These are phyloP conservation scores for Geranium incanum DNA, from an alignment of 441 rosid species.

Conservation along the genomic window DNA sequence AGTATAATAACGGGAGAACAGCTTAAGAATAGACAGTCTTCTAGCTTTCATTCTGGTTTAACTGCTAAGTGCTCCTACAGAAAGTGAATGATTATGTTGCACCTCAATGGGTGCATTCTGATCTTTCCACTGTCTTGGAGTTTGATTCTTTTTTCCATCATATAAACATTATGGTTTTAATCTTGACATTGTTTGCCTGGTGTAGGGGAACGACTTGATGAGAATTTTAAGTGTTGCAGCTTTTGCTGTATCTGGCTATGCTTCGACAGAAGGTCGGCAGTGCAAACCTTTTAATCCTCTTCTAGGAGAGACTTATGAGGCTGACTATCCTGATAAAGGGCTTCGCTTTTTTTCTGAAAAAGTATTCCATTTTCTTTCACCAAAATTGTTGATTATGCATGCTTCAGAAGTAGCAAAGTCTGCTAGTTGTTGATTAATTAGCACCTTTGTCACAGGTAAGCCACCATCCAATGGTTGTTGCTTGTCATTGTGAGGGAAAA, in stretches of 20 bases:
- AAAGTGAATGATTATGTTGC: background rate
- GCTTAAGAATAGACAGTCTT: background rate
- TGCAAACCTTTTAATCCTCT: constrained; percentile 91
- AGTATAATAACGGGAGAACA: background rate
- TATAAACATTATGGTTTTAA: background rate
- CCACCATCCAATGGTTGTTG: constrained; percentile 88
- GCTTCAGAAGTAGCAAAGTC: background rate
- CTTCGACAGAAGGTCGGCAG: constrained; percentile 79
- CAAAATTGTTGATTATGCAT: background rate
- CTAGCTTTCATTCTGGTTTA: background rate
- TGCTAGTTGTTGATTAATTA: background rate
- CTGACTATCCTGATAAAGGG: constrained; percentile 82
- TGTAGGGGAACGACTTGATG: constrained; percentile 75
- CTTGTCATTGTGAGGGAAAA: constrained; percentile 79
- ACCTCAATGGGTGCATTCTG: background rate
- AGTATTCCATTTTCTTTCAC: constrained; percentile 27
- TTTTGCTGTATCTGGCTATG: constrained; percentile 87
- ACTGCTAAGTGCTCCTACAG: background rate
- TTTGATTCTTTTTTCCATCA: background rate
- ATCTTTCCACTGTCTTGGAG: background rate
- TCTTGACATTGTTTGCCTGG: constrained; percentile 8
- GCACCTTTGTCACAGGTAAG: constrained; percentile 47
- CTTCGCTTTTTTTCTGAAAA: constrained; percentile 77
- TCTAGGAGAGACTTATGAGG: constrained; percentile 85
- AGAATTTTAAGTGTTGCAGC: constrained; percentile 84